These are phyloP conservation scores for Candida manassasensis DNA, from an alignment of 805 yeast genomes.

Conservation along the genomic window DNA sequence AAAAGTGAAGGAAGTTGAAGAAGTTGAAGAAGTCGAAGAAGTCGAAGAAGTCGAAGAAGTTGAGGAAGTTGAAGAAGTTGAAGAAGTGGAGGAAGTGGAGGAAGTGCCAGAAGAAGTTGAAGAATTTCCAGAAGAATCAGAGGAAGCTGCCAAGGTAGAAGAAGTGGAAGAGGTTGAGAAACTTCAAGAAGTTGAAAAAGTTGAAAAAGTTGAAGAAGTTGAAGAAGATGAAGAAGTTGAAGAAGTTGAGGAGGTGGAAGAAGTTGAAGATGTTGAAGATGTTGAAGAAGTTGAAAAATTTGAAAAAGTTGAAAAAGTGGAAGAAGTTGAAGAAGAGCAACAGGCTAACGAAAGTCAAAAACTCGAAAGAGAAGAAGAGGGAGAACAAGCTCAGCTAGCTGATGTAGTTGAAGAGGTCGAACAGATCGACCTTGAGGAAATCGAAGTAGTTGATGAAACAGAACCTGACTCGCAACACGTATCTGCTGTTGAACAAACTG, in stretches of 20 bases:
- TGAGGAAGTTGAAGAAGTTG: slow-evolving; percentile 7
- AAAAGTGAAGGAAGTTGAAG: slow-evolving; percentile 5
- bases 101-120: not conserved
- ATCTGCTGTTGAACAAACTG: not conserved
- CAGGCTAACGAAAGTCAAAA: not conserved
- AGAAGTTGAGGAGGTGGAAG: slow-evolving; percentile 8
- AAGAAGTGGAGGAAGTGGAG: slow-evolving; percentile 6
- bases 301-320: slow-evolving; percentile 5
- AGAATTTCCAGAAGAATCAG: slow-evolving; percentile 3
- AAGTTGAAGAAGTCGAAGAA: slow-evolving; percentile 5
- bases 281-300: slow-evolving; percentile 9
- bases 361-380: slow-evolving; percentile 2
- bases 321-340: slow-evolving; percentile 4
- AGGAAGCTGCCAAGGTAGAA: not conserved
- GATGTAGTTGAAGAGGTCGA: slow-evolving; percentile 2
- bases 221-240: slow-evolving; percentile 9
- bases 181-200: slow-evolving; percentile 6
- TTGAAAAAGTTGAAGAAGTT: slow-evolving; percentile 7
- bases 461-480: too few species aligned
- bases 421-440: not conserved
- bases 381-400: not conserved
- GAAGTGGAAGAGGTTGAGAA: slow-evolving; percentile 12
- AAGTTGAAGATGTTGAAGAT: slow-evolving; percentile 3
- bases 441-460: not conserved
- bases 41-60: slow-evolving; percentile 6